Conservation (phyloP, 495 filamentous ascomycete species). For the Apiosordaria backusii region DNA sequence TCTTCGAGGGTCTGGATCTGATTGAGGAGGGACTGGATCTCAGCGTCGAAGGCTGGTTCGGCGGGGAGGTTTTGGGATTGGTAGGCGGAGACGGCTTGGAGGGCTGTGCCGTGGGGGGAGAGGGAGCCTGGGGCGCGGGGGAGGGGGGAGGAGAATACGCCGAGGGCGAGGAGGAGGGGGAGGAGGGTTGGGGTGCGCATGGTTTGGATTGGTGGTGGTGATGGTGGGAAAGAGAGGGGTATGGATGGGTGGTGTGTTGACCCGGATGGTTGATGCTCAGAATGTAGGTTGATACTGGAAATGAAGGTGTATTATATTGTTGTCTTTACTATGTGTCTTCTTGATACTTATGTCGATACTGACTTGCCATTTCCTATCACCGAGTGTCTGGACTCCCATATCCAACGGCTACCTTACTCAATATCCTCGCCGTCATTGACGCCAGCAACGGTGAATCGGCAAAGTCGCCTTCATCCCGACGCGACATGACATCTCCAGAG, state of each 20-base stretch:
- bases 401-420: background rate
- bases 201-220: background rate
- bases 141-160: background rate
- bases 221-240: no score
- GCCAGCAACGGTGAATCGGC: background rate
- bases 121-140: no score
- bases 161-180: background rate
- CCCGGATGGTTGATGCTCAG: background rate
- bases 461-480: background rate
- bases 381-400: background rate
- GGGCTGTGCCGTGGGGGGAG: background rate
- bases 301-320: background rate
- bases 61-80: background rate
- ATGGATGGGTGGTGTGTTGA: background rate
- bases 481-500: background rate
- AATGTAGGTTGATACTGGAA: background rate
- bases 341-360: no score
- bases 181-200: background rate
- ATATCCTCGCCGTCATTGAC: background rate
- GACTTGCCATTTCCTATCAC: background rate
- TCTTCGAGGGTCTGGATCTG: background rate
- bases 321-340: background rate
- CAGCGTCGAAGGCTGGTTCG: background rate
- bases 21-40: background rate
- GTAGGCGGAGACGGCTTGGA: background rate